Evolutionary conservation across 1,284 basidiomycete species (phyloP).

Genomic region (Irpex lacteus): DNA sequence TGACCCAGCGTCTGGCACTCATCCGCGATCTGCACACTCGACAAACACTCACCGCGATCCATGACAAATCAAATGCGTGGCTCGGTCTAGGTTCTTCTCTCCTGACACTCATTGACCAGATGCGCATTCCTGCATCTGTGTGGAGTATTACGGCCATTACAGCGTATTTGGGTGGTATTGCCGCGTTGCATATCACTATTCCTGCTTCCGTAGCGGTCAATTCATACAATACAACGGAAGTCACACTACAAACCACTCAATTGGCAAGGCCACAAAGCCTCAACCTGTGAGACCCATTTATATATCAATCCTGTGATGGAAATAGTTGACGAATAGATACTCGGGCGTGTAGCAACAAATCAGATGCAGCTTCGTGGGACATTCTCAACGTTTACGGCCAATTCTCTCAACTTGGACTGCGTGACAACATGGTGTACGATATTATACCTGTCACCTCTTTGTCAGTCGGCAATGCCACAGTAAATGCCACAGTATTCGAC

Average conservation of each 20-base stretch:
- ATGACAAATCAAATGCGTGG: neutral
- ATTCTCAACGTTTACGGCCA: neutral
- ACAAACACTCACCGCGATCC: neutral
- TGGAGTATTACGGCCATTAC: neutral
- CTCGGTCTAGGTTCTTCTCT: neutral
- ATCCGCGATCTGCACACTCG: neutral
- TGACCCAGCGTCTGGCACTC: neutral
- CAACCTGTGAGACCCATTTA: neutral
- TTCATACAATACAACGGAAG: neutral
- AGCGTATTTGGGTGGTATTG: neutral
- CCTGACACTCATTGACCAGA: neutral
- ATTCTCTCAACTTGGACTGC: neutral
- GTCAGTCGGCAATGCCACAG: neutral
- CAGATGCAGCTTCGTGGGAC: neutral
- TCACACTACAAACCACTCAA: neutral
- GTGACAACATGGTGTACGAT: slow-evolving; percentile 9
- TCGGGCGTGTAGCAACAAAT: neutral
- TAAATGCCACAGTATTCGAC: slow-evolving; percentile 3
- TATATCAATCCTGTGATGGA: neutral
- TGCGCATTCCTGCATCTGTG: neutral
- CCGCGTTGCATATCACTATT: slow-evolving; percentile 3
- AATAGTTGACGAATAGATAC: too few relatives aligned
- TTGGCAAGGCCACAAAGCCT: neutral
- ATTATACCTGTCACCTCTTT: slow-evolving; percentile 1
- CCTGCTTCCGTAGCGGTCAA: neutral